Base-by-base conservation (phyloP, 805 yeast genomes). In the Zygosaccharomyces lentus region DNA sequence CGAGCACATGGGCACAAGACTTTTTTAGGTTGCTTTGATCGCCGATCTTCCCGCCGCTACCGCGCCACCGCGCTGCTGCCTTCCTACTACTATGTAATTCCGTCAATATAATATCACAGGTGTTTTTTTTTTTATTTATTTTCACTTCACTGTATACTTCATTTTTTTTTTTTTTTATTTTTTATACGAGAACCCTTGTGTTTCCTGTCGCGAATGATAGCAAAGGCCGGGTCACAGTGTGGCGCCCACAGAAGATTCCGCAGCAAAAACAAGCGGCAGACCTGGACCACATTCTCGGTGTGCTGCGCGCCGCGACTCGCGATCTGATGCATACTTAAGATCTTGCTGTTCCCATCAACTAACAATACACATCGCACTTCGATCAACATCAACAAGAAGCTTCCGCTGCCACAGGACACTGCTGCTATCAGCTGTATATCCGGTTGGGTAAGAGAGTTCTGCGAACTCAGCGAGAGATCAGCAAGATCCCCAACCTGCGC, bases 1-100 rank as follows among this genome's bases (percentile, higher is more conserved):
- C 37, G 63, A 61, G 34, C 54, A 54, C 45, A 50, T 54, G 44
- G 48, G 40, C 16, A 43, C 36, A 44, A 30, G 38, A 19, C n/a
- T 27, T 26, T 38, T 10, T 15, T 38, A 27, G 17, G 16, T 29
- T 19, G 21, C 21, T 5, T 19, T 4, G 21, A 19, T 19, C n/a
- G n/a, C n/a, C n/a, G n/a, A n/a, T n/a, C n/a, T n/a, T n/a, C n/a
- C n/a, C n/a, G n/a, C n/a, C n/a, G 31, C 31, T 27, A 6, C 31
- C 9, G 26, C 26, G 29, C 29, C 29, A 3, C 12, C 29, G 9
- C n/a, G 12, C 3, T 2, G 3, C 29, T 9, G 3, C 29, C 9
- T 25, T 10, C 12, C 29, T 9, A 25, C 29, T 25, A 25, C 12
- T 25, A 29, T 16, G n/a, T 29, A 29, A 29, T 25, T 12, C 15